Conservation (phyloP, 2,329 filamentous ascomycete species). For the Setomelanomma holmii region DNA sequence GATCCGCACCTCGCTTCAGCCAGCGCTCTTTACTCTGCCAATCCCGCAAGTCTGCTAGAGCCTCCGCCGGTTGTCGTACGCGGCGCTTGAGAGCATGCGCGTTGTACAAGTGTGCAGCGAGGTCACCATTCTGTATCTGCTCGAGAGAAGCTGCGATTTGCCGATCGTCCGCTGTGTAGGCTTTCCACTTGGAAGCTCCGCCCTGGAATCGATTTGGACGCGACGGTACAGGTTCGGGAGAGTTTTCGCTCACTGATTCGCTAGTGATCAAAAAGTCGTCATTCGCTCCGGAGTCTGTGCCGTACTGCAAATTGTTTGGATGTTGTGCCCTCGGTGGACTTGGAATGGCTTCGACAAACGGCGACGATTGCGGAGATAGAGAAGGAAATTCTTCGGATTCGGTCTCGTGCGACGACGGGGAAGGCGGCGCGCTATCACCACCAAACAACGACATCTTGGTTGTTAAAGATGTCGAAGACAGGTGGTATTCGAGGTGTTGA, state of each 20-base stretch:
- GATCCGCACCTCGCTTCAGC: slow-evolving; percentile 42
- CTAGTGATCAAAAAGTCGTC: slow-evolving; percentile 15
- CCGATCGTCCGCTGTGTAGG: slow-evolving; percentile 68
- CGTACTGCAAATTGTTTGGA: background rate
- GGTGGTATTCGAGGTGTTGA: slow-evolving; percentile 5
- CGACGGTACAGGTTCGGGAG: slow-evolving; percentile 10
- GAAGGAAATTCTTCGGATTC: slow-evolving; percentile 13
- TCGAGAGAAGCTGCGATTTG: slow-evolving; percentile 69
- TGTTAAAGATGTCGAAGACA: slow-evolving; percentile 22
- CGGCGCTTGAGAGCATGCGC: slow-evolving; percentile 71
- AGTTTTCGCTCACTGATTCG: slow-evolving; percentile 21
- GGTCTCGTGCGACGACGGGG: slow-evolving; percentile 19
- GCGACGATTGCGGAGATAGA: slow-evolving; percentile 10
- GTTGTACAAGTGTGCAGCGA: slow-evolving; percentile 81
- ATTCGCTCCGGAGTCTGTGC: slow-evolving; percentile 7
- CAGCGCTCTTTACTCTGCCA: slow-evolving; percentile 53
- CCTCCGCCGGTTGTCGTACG: slow-evolving; percentile 22
- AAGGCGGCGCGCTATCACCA: slow-evolving; percentile 31
- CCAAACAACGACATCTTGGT: slow-evolving; percentile 49
- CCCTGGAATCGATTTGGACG: slow-evolving; percentile 77
- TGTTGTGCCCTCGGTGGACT: slow-evolving; percentile 22
- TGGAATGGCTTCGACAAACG: slow-evolving; percentile 6
- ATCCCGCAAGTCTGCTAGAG: slow-evolving; percentile 22
- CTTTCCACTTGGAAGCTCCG: slow-evolving; percentile 69
- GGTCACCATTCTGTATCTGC: slow-evolving; percentile 68